A percentile compares a stretch with the other conserved stretches of the same genome.
These are phyloP conservation scores for Stephanodiscus triporus DNA, from an alignment of 108 stramenopile genomes.

Conservation along the genomic window DNA sequence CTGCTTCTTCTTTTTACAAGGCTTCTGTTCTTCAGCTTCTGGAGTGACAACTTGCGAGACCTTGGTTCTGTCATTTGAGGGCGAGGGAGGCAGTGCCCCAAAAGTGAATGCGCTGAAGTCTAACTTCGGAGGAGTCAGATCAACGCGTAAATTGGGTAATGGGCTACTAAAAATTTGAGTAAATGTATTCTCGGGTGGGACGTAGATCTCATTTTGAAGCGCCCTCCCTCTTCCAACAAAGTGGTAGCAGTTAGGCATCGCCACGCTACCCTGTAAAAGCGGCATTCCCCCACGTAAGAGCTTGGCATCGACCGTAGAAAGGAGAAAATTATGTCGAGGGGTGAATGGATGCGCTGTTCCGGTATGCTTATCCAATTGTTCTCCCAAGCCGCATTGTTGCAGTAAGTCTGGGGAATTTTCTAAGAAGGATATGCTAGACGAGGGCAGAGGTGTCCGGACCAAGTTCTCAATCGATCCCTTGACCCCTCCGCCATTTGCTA, in stretches of 20 bases:
- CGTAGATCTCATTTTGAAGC: neutral
- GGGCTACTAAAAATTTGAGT: neutral
- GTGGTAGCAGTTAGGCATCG: neutral
- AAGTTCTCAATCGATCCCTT: neutral
- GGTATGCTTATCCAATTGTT: no score
- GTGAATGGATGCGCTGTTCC: no score
- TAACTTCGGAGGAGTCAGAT: neutral
- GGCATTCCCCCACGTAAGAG: no score
- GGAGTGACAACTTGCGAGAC: conserved; percentile 4
- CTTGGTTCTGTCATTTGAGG: neutral
- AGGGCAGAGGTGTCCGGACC: no score
- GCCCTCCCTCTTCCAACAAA: neutral
- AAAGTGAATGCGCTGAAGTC: neutral
- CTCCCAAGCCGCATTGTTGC: no score
- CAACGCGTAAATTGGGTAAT: neutral
- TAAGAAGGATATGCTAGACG: no score
- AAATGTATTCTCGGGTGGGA: neutral
- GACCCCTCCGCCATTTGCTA: neutral
- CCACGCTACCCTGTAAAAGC: neutral
- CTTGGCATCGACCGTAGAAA: no score
- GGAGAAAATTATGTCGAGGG: no score
- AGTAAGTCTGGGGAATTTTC: no score
- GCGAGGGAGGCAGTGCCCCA: neutral
- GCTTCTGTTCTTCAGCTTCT: neutral
- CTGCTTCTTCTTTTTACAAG: neutral